Percentiles rank a stretch among this genome's conserved stretches.
These are phyloP conservation scores for Zygosaccharomyces lentus DNA, from an alignment of 805 yeast genomes.

Conservation along the genomic window DNA sequence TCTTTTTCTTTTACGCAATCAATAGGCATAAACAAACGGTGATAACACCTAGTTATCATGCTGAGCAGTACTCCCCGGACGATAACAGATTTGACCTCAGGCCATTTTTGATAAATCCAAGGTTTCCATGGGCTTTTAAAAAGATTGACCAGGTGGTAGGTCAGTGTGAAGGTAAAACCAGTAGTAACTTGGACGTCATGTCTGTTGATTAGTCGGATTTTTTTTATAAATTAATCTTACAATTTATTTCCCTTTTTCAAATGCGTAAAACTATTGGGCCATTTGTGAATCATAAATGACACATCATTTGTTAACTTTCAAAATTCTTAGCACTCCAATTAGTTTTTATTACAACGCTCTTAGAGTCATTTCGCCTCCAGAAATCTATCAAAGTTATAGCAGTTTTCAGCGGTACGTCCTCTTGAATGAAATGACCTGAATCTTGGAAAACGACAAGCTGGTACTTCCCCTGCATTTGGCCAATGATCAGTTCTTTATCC, in stretches of 20 bases:
- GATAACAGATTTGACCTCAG: constrained; percentile 94
- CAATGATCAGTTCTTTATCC: constrained; percentile 81
- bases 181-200: constrained; percentile 27
- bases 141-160: constrained; percentile 79
- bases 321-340: constrained; percentile 36
- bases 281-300: background rate
- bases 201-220: constrained; percentile 26
- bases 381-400: constrained; percentile 50
- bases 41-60: constrained; percentile 96
- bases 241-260: background rate
- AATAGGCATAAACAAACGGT: constrained; percentile 97
- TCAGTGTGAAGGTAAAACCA: constrained; percentile 42
- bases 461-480: constrained; percentile 97
- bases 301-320: background rate
- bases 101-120: constrained; percentile 90
- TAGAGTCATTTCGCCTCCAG: constrained; percentile 41
- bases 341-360: constrained; percentile 34
- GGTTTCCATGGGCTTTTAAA: constrained; percentile 83
- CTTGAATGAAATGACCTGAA: constrained; percentile 93
- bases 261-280: background rate
- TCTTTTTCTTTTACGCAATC: constrained; percentile 89
- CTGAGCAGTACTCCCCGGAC: constrained; percentile 97
- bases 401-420: constrained; percentile 72
- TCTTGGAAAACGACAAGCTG: constrained; percentile 80
- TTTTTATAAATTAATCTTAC: background rate